Evolutionary conservation across 163 green algal genomes (phyloP).

Genomic region (Botryococcus braunii): DNA sequence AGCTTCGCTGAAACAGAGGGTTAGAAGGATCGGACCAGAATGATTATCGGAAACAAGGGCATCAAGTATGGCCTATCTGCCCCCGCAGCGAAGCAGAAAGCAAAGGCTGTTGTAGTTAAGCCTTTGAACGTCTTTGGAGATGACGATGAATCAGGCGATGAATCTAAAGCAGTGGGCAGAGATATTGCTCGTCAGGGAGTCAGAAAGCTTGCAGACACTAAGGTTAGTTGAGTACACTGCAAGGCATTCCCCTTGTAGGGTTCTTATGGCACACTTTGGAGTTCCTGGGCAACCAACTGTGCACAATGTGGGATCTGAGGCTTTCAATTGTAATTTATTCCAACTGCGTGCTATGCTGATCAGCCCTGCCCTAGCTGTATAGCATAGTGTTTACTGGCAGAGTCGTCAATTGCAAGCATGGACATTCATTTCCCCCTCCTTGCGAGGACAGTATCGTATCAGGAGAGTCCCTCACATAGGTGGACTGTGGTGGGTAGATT

Average conservation of each 20-base stretch:
- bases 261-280: too few relatives aligned
- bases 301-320: too few relatives aligned
- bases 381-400: too few relatives aligned
- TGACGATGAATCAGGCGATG: constrained; percentile 46
- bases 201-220: constrained; percentile 55
- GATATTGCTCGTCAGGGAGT: constrained; percentile 55
- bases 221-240: constrained; percentile 52
- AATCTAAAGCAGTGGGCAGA: constrained; percentile 40
- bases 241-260: too few relatives aligned
- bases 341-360: too few relatives aligned
- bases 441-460: neutral
- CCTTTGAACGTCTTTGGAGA: constrained; percentile 45
- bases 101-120: neutral
- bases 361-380: too few relatives aligned
- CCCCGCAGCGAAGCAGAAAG: constrained; percentile 10
- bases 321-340: too few relatives aligned
- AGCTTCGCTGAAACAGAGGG: too few relatives aligned
- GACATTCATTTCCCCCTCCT: neutral
- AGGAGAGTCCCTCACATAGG: neutral
- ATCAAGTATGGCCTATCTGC: constrained; percentile 72
- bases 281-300: too few relatives aligned
- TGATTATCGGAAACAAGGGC: constrained; percentile 58
- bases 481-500: constrained; percentile 52
- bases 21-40: too few relatives aligned
- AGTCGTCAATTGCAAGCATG: too few relatives aligned